phyloP scores from a whole-genome alignment of 2,329 filamentous ascomycete species.

The Fusarium illudens region DNA sequence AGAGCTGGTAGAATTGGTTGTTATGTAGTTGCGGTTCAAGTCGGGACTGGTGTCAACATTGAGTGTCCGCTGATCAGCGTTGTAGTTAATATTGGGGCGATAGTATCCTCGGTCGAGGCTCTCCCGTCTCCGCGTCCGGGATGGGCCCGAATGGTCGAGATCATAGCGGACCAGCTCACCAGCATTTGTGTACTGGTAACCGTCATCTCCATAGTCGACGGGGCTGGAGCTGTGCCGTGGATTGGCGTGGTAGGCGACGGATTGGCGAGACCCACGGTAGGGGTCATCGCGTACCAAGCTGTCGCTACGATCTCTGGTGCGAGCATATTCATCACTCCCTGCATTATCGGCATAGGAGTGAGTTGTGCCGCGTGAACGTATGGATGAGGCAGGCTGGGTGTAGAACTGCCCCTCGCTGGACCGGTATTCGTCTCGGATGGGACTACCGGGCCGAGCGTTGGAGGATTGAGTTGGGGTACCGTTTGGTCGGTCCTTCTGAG shows the following conservation, averaged over 20 bases:
- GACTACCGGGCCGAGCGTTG: conserved; percentile 53
- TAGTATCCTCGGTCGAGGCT: conserved; percentile 65
- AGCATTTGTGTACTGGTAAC: conserved; percentile 71
- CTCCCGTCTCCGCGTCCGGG: conserved; percentile 57
- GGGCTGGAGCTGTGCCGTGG: conserved; percentile 54
- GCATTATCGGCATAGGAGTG: conserved; percentile 59
- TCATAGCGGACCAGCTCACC: conserved; percentile 70
- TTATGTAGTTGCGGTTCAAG: conserved; percentile 53
- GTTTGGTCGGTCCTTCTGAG: conserved; percentile 54
- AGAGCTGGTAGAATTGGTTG: conserved; percentile 33
- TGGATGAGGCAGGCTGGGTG: conserved; percentile 66
- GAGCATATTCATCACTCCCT: conserved; percentile 61
- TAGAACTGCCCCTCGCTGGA: conserved; percentile 62
- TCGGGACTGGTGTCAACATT: conserved; percentile 58
- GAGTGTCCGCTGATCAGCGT: conserved; percentile 55
- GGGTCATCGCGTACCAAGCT: conserved; percentile 54
- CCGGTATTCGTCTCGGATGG: conserved; percentile 61
- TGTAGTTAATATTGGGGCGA: conserved; percentile 63
- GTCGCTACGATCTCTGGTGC: conserved; percentile 60
- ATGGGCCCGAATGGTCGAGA: conserved; percentile 59
- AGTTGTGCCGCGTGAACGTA: conserved; percentile 59
- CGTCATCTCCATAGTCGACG: conserved; percentile 65
- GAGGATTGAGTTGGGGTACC: conserved; percentile 51
- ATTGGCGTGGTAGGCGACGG: conserved; percentile 55
- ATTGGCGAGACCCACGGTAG: conserved; percentile 58